A percentile compares a stretch with the other conserved stretches of the same genome.
phyloP scores from a whole-genome alignment of 306 rosid species.

The Glycine tomentella region DNA sequence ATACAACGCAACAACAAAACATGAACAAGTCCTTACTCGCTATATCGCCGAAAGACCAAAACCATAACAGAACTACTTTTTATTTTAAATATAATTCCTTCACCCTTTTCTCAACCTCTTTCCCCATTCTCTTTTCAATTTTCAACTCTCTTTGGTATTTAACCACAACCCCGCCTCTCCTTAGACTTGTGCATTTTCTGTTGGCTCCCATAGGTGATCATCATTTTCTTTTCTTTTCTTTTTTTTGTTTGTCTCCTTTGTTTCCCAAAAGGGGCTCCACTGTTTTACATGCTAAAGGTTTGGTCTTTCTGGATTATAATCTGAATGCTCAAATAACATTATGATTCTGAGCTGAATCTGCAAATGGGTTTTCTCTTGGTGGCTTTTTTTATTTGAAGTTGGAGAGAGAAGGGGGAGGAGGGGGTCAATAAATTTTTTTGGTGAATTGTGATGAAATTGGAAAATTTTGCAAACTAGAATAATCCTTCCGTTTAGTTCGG shows the following conservation, averaged over 20 bases:
- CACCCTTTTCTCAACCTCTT: neutral
- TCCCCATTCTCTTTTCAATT: neutral
- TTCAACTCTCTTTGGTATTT: conserved; percentile 17
- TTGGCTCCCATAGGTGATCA: neutral
- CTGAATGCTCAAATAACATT: neutral
- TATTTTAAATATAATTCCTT: neutral
- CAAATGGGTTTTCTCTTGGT: conserved; percentile 21
- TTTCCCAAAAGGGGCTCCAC: neutral
- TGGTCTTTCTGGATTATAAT: conserved; percentile 20
- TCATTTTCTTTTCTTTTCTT: neutral
- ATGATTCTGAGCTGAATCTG: conserved; percentile 27
- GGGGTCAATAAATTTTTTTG: no score
- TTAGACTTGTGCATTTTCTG: neutral
- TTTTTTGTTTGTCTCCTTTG: conserved; percentile 4
- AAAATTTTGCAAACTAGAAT: conserved; percentile 29
- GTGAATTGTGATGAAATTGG: no score
- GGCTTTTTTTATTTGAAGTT: neutral
- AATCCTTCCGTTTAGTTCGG: neutral
- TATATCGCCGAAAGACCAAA: no score
- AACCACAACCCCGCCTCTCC: neutral
- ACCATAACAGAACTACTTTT: neutral
- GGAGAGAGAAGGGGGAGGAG: no score
- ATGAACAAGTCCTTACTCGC: no score
- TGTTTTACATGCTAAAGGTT: conserved; percentile 7
- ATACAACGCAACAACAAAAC: no score